Conservation (phyloP, 306 rosid genomes). For the Rubus parviflorus region DNA sequence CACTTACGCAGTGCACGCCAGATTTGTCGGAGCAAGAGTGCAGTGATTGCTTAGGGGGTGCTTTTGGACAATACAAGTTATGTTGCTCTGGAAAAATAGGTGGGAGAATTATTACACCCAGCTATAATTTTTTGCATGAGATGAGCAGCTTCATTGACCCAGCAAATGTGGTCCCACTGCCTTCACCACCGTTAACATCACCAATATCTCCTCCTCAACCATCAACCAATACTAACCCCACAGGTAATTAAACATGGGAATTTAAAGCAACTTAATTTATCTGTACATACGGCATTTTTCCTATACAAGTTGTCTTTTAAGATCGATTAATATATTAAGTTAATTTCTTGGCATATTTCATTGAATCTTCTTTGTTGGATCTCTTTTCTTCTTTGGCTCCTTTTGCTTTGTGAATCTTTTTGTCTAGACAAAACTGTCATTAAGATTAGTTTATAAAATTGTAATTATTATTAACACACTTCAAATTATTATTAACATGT, state of each 20-base stretch:
- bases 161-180: background rate
- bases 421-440: no score
- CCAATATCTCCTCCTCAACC: background rate
- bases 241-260: background rate
- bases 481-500: no score
- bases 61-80: fast-evolving
- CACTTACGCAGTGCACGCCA: slow-evolving; percentile 27
- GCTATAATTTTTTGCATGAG: slow-evolving; percentile 9
- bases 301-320: no score
- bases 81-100: background rate
- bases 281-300: no score
- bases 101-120: background rate
- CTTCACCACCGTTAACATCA: background rate
- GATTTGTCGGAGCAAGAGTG: slow-evolving; percentile 19
- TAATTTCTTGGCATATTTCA: no score
- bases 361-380: no score
- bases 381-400: no score
- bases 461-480: no score
- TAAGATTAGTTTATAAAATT: no score
- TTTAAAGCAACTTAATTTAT: no score
- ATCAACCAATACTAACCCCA: background rate
- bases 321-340: no score
- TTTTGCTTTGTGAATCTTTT: no score
- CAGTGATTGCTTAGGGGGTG: slow-evolving; percentile 12
- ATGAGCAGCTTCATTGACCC: background rate